phyloP scores from a whole-genome alignment of 2,329 filamentous ascomycete species.

The Fusarium solani-melongenae region DNA sequence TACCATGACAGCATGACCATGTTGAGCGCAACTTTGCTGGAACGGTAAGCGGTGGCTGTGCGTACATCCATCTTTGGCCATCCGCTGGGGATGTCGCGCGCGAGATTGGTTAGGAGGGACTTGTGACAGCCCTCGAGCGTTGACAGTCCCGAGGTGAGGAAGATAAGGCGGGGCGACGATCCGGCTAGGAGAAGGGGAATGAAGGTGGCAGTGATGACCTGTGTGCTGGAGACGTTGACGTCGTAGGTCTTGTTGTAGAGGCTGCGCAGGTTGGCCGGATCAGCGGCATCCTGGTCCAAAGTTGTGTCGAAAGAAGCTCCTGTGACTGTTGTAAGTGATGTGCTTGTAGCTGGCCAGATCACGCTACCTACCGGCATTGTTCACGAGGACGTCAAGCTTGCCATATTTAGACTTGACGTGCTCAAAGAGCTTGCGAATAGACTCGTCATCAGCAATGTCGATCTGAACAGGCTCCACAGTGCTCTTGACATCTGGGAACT shows the following conservation, averaged over 20 bases:
- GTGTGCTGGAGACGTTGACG: constrained; percentile 61
- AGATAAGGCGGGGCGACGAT: constrained; percentile 58
- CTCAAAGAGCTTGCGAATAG: constrained; percentile 59
- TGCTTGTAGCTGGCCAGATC: accelerated
- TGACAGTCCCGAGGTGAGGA: constrained; percentile 59
- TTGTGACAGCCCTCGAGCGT: constrained; percentile 49
- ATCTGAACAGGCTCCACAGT: constrained; percentile 60
- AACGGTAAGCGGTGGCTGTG: constrained; percentile 34
- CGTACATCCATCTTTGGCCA: constrained; percentile 65
- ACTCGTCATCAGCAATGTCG: constrained; percentile 64
- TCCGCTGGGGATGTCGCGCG: constrained; percentile 47
- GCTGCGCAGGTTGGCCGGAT: constrained; percentile 49
- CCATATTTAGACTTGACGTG: constrained; percentile 55
- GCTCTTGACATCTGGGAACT: constrained; percentile 54
- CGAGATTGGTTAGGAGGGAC: constrained; percentile 35
- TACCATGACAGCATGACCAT: constrained; percentile 56
- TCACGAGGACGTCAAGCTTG: constrained; percentile 63
- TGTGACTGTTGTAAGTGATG: constrained; percentile 21
- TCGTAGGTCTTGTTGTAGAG: constrained; percentile 60
- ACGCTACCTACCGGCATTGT: constrained; percentile 62
- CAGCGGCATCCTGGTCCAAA: constrained; percentile 32
- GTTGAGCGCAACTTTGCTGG: constrained; percentile 44
- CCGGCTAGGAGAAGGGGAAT: constrained; percentile 57
- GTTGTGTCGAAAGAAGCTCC: constrained; percentile 57
- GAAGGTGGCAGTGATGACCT: constrained; percentile 53